A percentile compares a stretch with the other conserved stretches of the same genome.
Evolutionary conservation across 2,329 filamentous ascomycete genomes (phyloP).

Genomic region (Tolypocladium album): DNA sequence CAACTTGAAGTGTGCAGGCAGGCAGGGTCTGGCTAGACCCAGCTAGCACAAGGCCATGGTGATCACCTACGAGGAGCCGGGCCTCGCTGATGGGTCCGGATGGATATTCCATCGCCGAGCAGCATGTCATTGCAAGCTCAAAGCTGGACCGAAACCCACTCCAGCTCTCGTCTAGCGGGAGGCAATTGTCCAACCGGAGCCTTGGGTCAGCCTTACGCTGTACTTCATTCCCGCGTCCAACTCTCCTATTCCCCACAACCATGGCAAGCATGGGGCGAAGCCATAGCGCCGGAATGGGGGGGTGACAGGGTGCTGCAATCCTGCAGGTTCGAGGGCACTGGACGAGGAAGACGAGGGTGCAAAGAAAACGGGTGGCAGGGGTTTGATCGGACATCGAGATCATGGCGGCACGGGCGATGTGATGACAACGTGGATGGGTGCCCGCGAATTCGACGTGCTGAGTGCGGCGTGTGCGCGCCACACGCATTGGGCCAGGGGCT

Average conservation of each 20-base stretch:
- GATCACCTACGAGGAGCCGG: constrained; percentile 7
- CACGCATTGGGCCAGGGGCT: not conserved
- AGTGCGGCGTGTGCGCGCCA: not conserved
- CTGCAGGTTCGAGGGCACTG: not conserved
- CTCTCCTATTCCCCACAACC: not conserved
- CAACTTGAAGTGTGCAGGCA: constrained; percentile 5
- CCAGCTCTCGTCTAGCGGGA: constrained; percentile 4
- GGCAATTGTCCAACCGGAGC: constrained; percentile 3
- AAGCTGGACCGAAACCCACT: constrained; percentile 7
- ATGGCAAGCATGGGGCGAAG: not conserved
- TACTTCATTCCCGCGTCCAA: not conserved
- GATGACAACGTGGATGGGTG: not conserved
- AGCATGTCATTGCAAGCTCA: constrained; percentile 10
- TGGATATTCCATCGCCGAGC: constrained; percentile 1
- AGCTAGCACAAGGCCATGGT: constrained; percentile 8
- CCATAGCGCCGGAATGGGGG: not conserved
- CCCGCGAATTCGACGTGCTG: not conserved
- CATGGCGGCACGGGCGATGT: not conserved
- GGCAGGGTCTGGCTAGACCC: constrained; percentile 9
- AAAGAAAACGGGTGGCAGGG: not conserved
- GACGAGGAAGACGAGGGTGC: not conserved
- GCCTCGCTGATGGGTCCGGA: constrained; percentile 1
- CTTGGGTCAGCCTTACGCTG: constrained; percentile 1
- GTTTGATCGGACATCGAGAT: not conserved
- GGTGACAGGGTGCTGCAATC: not conserved